Base-by-base conservation (phyloP, 371 early-diverging fungal genomes). In the Rhizopus delemar region DNA sequence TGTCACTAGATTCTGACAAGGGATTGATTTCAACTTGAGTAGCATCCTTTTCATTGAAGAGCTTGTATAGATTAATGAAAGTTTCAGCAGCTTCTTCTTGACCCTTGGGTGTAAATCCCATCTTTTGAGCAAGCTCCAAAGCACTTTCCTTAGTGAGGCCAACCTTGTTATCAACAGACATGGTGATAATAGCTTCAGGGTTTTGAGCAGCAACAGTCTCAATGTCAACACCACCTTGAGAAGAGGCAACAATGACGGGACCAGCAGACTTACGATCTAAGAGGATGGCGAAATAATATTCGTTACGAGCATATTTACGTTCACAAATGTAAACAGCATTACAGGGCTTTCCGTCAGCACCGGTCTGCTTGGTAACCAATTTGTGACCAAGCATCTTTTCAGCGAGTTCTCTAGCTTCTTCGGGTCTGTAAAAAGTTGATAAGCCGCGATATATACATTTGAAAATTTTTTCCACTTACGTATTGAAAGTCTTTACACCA, bases 21-120 rank as follows among this genome's bases (percentile, higher is more conserved):
- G 98, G 99, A 84, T 98, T 98, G 75, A 98, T 97, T 81, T 97
- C 99, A 59, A 97, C 91, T 87, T 94, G 90, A 55, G 97, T 95
- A 62, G 96, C 93, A 74, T 98, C 98, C 84, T 93, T 95, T 69
- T 95, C 93, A 69, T 90, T 81, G 68, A 98, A 98, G 77, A 97
- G 83, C 71, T 94, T 90, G 90, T 95, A 97, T 53, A 98, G 84
- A 71, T 90, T 92, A 69, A 87, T 61, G 75, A 98, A 91, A 59
- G 92, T 93, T 57, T 93, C 93, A 58, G 93, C 95, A 50, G 98
- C 98, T 80, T 88, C 69, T 39, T 90, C 90, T 60, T 85, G 78
- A 62, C 90, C 85, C 65, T 86, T 85, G 51, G 88, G 87, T 51
- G 86, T 85, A 83, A 98, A 96, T 12, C 97, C 97, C 57, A 97